Percentiles rank a stretch among this genome's conserved stretches.
Conservation (phyloP, 192 early-diverging fungal genomes). For the Entomortierella beljakovae region DNA sequence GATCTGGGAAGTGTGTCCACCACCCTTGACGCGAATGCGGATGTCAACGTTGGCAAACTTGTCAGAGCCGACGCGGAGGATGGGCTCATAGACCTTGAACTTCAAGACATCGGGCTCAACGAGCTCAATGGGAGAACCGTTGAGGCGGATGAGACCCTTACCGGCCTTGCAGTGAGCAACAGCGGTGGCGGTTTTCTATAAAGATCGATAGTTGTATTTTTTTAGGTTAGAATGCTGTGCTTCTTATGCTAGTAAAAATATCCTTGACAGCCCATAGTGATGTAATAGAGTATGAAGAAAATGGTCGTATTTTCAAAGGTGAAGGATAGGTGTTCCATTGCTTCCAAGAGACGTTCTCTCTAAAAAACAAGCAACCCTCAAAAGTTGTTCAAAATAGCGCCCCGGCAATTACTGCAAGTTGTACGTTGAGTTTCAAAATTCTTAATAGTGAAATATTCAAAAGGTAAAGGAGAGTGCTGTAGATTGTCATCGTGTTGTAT, state of each 20-base stretch:
- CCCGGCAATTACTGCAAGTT: too few relatives aligned
- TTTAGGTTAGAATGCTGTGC: constrained; percentile 11
- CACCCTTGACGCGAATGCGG: constrained; percentile 95
- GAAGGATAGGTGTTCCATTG: too few relatives aligned
- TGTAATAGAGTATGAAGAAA: too few relatives aligned
- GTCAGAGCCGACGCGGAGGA: constrained; percentile 96
- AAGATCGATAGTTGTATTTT: background rate
- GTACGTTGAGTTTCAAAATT: too few relatives aligned
- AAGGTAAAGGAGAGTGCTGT: too few relatives aligned
- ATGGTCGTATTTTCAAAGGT: too few relatives aligned
- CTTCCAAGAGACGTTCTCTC: too few relatives aligned
- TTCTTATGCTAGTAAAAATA: background rate
- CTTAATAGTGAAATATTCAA: too few relatives aligned
- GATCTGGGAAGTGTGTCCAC: constrained; percentile 97
- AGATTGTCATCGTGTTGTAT: too few relatives aligned
- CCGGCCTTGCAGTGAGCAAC: constrained; percentile 99
- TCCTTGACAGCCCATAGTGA: too few relatives aligned
- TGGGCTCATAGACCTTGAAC: constrained; percentile 99
- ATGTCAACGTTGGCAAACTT: constrained; percentile 97
- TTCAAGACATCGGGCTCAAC: constrained; percentile 97
- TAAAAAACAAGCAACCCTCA: too few relatives aligned
- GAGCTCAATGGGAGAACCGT: constrained; percentile 96
- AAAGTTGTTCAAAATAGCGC: too few relatives aligned
- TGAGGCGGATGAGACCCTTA: constrained; percentile 96
- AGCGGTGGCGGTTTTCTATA: constrained; percentile 97